A percentile compares a stretch with the other conserved stretches of the same genome.
These are phyloP conservation scores for Phycomyces nitens DNA, from an alignment of 192 early-diverging fungal species.

Conservation along the genomic window DNA sequence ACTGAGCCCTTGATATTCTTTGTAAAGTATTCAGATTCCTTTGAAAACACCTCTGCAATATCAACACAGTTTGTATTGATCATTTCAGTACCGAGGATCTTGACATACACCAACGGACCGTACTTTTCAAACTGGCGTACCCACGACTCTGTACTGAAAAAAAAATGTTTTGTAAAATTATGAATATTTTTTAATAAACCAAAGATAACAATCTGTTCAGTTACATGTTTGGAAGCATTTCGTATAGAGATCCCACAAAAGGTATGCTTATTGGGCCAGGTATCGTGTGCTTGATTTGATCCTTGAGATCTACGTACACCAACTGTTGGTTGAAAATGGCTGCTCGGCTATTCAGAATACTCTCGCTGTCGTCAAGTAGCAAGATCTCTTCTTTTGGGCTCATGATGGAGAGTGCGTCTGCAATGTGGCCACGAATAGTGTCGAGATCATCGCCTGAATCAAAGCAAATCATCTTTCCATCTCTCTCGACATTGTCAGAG, in stretches of 20 bases:
- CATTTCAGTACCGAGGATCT: constrained; percentile 2
- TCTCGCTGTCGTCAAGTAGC: constrained; percentile 5
- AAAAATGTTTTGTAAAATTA: too few relatives aligned
- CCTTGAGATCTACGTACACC: constrained; percentile 17
- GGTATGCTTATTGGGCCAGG: constrained; percentile 28
- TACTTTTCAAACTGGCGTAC: constrained; percentile 35
- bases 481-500: constrained; percentile 16
- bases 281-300: constrained; percentile 20
- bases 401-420: constrained; percentile 19
- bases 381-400: constrained; percentile 4
- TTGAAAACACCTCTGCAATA: constrained; percentile 36
- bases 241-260: constrained; percentile 28
- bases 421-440: constrained; percentile 19
- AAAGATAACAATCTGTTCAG: not conserved
- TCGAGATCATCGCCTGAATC: constrained; percentile 19
- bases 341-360: constrained; percentile 11
- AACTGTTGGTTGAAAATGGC: constrained; percentile 20
- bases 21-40: constrained; percentile 48
- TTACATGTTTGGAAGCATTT: constrained; percentile 33
- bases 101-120: constrained; percentile 33
- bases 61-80: constrained; percentile 39
- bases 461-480: constrained; percentile 22
- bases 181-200: too few relatives aligned
- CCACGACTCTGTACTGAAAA: constrained; percentile 9
- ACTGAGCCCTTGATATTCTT: constrained; percentile 33